These are phyloP conservation scores for Parasarocladium wereldwijsianum DNA, from an alignment of 2,329 filamentous ascomycete species.

Conservation along the genomic window DNA sequence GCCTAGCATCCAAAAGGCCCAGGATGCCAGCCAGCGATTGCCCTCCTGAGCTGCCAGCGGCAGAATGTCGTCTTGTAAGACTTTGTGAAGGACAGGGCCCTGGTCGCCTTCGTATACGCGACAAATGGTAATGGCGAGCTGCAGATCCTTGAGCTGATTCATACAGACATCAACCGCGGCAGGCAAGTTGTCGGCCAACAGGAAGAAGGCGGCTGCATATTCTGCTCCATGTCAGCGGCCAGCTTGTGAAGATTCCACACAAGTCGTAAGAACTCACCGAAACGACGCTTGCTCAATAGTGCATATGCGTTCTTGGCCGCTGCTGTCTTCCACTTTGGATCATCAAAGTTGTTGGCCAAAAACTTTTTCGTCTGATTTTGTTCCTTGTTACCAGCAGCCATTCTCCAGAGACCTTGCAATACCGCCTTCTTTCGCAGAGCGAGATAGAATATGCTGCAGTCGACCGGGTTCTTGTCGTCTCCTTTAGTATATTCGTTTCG, in stretches of 20 bases:
- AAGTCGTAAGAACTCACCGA: conserved; percentile 34
- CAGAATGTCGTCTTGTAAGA: conserved; percentile 70
- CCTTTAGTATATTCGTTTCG: conserved; percentile 85
- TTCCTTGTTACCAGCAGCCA: conserved; percentile 80
- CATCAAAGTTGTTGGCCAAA: conserved; percentile 79
- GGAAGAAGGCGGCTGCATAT: conserved; percentile 92
- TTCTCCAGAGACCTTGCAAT: conserved; percentile 83
- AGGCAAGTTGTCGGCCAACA: conserved; percentile 70
- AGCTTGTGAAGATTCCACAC: background rate
- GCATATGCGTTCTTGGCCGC: conserved; percentile 96
- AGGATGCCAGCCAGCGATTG: conserved; percentile 87
- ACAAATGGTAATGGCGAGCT: conserved; percentile 77
- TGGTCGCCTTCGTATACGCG: conserved; percentile 80
- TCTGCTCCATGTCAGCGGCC: conserved; percentile 37
- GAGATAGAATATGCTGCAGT: conserved; percentile 84
- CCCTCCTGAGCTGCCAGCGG: conserved; percentile 64
- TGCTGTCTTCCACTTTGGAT: conserved; percentile 73
- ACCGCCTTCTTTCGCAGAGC: conserved; percentile 84
- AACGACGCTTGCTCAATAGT: conserved; percentile 76
- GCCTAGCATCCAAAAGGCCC: conserved; percentile 87
- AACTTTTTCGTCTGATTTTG: conserved; percentile 67
- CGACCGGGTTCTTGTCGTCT: conserved; percentile 76
- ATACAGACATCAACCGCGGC: conserved; percentile 79
- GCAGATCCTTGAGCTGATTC: conserved; percentile 75
- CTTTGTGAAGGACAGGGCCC: conserved; percentile 54